Evolutionary conservation across 2,329 filamentous ascomycete genomes (phyloP), one percentile per base, ranked within the genome.

Genomic region (Trichophyton rubrum): DNA sequence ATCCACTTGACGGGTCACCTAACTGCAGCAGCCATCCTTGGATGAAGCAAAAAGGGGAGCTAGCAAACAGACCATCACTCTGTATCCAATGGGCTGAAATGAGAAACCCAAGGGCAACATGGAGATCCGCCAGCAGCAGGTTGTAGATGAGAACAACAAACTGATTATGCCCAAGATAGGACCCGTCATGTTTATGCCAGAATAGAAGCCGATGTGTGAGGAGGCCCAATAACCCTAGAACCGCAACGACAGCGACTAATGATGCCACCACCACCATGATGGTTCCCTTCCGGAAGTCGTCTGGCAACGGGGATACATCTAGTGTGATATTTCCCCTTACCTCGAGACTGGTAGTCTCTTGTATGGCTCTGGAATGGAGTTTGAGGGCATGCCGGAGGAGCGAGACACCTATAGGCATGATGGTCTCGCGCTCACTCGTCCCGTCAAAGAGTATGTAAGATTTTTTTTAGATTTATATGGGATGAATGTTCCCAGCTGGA

Each of bases 131-230:
- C 45, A 82, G 63, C 1, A 81, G 69, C 13, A 82, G 72, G 61
- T 81, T 80, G 68, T 78, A 80, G 58, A 81, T 80, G 24, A 81
- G 73, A 43, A 81, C 68, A n/a, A 81, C 71, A 60, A 79, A 80
- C 69, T 81, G 79, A 64, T 81, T 81, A 68, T 80, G 78, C 62
- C 78, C 78, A 59, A 80, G 78, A 62, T 78, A 78, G 63, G 76
- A 71, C 43, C 72, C 68, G 65, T 79, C 78, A 62, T 75, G 75
- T 59, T 71, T 72, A 55, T 75, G 72, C 79, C 78, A 81, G 62
- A 77, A 76, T 35, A 81, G 66, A n/a, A 81, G 68, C 24, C 78
- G 76, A 63, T 78, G 77, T 8, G 78, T 79, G 62, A 81, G 77
- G 68, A 80, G 80, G 9, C 62, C 62, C 4, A 81, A 72, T 3